phyloP scores from a whole-genome alignment of 257 asterid genomes.

The Solanum peruvianum region DNA sequence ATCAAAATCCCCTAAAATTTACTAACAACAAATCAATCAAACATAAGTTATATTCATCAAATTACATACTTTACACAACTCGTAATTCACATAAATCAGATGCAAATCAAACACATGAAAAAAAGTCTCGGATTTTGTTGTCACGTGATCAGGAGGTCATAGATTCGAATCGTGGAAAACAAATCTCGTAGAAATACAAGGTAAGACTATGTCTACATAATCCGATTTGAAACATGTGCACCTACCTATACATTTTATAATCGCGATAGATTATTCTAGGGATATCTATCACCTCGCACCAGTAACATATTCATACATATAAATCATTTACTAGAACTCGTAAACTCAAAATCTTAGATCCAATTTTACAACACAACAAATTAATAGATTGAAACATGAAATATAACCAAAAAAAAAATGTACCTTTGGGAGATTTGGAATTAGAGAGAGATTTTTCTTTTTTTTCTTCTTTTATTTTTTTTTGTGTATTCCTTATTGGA shows the following conservation, averaged over 20 bases:
- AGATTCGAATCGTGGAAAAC: neutral
- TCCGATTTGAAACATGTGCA: neutral
- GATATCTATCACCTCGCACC: neutral
- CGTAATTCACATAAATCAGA: neutral
- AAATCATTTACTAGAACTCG: neutral
- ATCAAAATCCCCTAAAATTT: neutral
- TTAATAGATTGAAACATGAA: neutral
- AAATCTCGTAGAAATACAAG: neutral
- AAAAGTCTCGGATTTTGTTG: neutral
- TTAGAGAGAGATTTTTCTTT: neutral
- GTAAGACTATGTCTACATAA: neutral
- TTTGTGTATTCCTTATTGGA: neutral
- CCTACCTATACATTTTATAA: neutral
- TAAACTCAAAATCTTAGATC: neutral
- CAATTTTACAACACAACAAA: neutral
- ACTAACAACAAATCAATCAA: neutral
- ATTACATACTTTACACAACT: neutral
- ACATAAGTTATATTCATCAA: neutral
- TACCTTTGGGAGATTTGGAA: neutral
- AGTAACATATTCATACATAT: neutral
- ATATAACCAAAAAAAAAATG: neutral
- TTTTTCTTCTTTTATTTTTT: too few relatives aligned
- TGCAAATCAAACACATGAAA: neutral
- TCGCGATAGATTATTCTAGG: neutral
- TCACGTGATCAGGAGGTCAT: neutral